Base-by-base conservation (phyloP, 257 asterid genomes). In the Fraxinus americana region DNA sequence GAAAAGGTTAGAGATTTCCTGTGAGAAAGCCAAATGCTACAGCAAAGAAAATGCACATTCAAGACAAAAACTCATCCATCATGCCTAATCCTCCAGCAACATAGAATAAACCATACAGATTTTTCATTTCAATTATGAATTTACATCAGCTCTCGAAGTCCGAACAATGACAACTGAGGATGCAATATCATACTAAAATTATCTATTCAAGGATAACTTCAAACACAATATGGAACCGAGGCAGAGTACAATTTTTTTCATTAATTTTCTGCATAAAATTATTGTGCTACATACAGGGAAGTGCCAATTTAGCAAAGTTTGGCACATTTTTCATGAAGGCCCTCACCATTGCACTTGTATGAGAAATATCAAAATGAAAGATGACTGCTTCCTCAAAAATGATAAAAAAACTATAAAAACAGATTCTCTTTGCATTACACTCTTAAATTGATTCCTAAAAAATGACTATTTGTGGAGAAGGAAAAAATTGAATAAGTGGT, bases 91-190 rank as follows among this genome's bases (percentile, higher is more conserved):
- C 71, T 35, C 71, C 45, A 41, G 41, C 35, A 48, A 65, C 67
- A 48, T 48, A 35, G 16, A 59, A 75, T 59, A 80, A 80, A 75
- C 34, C 57, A 69, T 34, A 57, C 10, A 38, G 57, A 71, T 76
- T 67, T 29, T 65, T 11, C 38, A 76, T 41, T 23, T 16, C 45
- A 65, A 61, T 63, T 27, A 80, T 66, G 57, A 34, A 32, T 19
- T 29, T 34, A 30, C 52, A 8, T 52, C 61, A 36, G 73, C 34
- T 70, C 68, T 17, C 25, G 27, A 72, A 27, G 70, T 50, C 32
- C 39, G 59, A 67, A 12, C 7, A 23, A 48, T 36, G 10, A 71
- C 30, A 19, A 71, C 71, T 34, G 23, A 67, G 3, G 25, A 54
- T 54, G 35, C 63, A 54, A 54, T 54, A 54, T 54, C 63, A 4